Conservation (phyloP, 2,329 filamentous ascomycete genomes). For the Colletotrichum camelliae region DNA sequence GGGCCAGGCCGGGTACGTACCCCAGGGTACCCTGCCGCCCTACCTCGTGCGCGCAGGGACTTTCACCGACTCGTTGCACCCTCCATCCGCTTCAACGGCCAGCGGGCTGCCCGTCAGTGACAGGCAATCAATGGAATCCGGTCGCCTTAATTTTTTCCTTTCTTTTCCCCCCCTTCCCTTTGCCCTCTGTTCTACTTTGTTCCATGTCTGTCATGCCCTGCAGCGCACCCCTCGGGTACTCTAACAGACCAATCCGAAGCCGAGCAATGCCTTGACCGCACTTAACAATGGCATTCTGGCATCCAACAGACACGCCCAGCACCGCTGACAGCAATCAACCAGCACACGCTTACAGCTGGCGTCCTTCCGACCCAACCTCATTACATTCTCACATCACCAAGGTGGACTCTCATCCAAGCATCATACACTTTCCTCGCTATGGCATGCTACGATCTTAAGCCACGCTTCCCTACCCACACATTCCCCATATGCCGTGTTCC, state of each 20-base stretch:
- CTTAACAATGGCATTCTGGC: background rate
- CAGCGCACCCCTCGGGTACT: background rate
- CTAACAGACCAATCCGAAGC: background rate
- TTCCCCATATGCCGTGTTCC: background rate
- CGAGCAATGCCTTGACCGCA: background rate
- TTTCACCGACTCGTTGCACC: conserved; percentile 18
- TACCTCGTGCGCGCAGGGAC: conserved; percentile 1
- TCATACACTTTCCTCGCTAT: background rate
- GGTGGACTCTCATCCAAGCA: conserved; percentile 4
- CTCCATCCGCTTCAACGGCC: background rate
- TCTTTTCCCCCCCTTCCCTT: background rate
- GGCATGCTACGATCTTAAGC: conserved; percentile 5
- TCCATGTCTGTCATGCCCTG: background rate
- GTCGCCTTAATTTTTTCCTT: background rate
- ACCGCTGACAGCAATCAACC: background rate
- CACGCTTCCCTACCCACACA: background rate
- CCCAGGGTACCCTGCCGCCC: background rate
- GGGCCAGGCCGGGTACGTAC: conserved; percentile 13
- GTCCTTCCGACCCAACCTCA: background rate
- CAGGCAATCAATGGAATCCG: background rate
- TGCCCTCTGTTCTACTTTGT: background rate
- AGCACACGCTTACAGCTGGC: background rate
- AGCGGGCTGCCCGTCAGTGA: background rate
- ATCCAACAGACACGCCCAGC: background rate
- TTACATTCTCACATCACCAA: background rate